phyloP scores from a whole-genome alignment of 495 filamentous ascomycete species.

The Aspergillus nidulans region DNA sequence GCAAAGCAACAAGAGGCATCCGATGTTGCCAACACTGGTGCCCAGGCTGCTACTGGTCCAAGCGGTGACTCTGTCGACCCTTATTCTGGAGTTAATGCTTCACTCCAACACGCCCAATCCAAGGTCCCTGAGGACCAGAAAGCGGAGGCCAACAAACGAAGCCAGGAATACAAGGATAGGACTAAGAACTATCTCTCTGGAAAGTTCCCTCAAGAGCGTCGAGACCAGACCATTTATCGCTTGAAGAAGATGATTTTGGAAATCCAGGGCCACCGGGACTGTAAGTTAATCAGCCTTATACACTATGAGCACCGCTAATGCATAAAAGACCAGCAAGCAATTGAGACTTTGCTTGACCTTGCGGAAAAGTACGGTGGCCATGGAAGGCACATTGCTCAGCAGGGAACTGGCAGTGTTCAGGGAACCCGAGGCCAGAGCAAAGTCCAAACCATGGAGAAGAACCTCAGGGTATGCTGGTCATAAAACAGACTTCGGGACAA shows the following conservation, averaged over 20 bases:
- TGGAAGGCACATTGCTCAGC: slow-evolving; percentile 55
- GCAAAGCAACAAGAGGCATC: slow-evolving; percentile 34
- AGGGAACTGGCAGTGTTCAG: slow-evolving; percentile 63
- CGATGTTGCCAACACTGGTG: slow-evolving; percentile 53
- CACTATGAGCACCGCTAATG: not conserved
- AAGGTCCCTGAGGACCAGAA: slow-evolving; percentile 47
- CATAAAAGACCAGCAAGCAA: slow-evolving; percentile 66
- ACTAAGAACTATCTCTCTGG: slow-evolving; percentile 68
- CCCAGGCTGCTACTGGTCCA: slow-evolving; percentile 39
- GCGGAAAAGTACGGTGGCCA: slow-evolving; percentile 85
- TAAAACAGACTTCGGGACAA: slow-evolving; percentile 7
- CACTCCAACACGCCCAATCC: slow-evolving; percentile 46
- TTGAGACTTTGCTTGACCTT: slow-evolving; percentile 76
- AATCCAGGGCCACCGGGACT: slow-evolving; percentile 89
- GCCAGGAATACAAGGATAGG: slow-evolving; percentile 35
- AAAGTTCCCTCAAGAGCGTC: slow-evolving; percentile 91
- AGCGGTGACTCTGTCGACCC: slow-evolving; percentile 50
- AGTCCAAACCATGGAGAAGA: slow-evolving; percentile 67
- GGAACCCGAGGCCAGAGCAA: slow-evolving; percentile 58
- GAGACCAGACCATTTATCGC: slow-evolving; percentile 87
- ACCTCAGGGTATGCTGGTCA: slow-evolving; percentile 61
- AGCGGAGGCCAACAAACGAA: slow-evolving; percentile 26
- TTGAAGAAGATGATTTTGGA: slow-evolving; percentile 98
- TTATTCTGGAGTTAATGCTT: slow-evolving; percentile 44
- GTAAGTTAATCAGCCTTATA: slow-evolving; percentile 41